These are phyloP conservation scores for Pichia sp. DNA, from an alignment of 1,139 yeast species.

Conservation along the genomic window DNA sequence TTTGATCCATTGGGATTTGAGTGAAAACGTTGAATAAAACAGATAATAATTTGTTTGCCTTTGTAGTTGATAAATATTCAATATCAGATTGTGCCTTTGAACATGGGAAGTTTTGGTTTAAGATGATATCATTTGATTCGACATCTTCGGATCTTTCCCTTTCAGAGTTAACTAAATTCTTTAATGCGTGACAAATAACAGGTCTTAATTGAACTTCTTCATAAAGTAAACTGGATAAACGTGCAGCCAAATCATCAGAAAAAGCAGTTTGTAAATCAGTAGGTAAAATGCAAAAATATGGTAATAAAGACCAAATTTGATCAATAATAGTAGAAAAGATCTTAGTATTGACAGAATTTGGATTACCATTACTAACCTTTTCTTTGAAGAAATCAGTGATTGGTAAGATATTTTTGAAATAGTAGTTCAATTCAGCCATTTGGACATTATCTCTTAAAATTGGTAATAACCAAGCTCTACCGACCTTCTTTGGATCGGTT, in stretches of 20 bases:
- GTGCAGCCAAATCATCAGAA: slow-evolving; percentile 74
- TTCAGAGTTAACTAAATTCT: slow-evolving; percentile 76
- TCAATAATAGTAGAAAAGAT: slow-evolving; percentile 80
- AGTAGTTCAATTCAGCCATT: slow-evolving; percentile 66
- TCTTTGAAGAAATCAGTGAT: slow-evolving; percentile 56
- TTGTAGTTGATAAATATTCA: slow-evolving; percentile 57
- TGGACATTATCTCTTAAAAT: slow-evolving; percentile 82
- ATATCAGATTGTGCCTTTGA: slow-evolving; percentile 55
- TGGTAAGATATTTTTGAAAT: slow-evolving; percentile 64
- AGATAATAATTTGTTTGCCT: slow-evolving; percentile 71
- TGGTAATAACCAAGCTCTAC: slow-evolving; percentile 97
- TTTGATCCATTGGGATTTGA: slow-evolving; percentile 78
- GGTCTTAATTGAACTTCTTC: slow-evolving; percentile 74
- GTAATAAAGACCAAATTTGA: slow-evolving; percentile 90
- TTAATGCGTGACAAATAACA: slow-evolving; percentile 76
- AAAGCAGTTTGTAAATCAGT: slow-evolving; percentile 64
- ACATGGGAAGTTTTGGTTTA: slow-evolving; percentile 62
- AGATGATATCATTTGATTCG: slow-evolving; percentile 54
- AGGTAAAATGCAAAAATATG: slow-evolving; percentile 88
- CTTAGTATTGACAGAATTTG: slow-evolving; percentile 65
- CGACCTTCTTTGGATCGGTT: slow-evolving; percentile 48
- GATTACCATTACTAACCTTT: slow-evolving; percentile 43
- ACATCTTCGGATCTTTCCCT: slow-evolving; percentile 44
- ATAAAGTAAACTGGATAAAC: slow-evolving; percentile 72
- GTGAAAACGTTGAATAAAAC: slow-evolving; percentile 90